Evolutionary conservation across 148 eudicot species (phyloP).

Genomic region (Cornus florida): DNA sequence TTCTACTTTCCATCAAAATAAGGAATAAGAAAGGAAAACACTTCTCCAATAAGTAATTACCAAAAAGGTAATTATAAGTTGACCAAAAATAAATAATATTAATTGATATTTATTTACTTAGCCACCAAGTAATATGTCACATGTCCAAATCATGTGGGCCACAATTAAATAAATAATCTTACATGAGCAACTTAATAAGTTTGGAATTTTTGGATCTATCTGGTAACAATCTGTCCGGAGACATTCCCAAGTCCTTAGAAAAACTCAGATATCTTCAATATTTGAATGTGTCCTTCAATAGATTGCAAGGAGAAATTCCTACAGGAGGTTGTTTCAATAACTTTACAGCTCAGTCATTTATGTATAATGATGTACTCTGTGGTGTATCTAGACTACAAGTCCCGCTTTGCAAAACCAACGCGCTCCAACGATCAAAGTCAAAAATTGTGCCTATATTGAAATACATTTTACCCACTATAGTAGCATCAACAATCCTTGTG

Average conservation of each 20-base stretch:
- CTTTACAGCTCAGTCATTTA: not conserved
- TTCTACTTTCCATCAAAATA: too few species aligned
- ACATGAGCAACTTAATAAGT: not conserved
- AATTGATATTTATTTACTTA: too few species aligned
- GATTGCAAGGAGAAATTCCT: not conserved
- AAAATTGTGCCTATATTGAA: slow-evolving; percentile 8
- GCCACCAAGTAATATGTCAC: too few species aligned
- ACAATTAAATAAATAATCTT: too few species aligned
- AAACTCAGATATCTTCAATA: not conserved
- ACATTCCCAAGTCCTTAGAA: slow-evolving; percentile 6
- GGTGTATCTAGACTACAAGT: not conserved
- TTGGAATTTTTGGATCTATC: slow-evolving; percentile 12
- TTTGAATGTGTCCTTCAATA: slow-evolving; percentile 5
- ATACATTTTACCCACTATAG: slow-evolving; percentile 14
- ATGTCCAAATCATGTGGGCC: too few species aligned
- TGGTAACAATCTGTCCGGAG: slow-evolving; percentile 4
- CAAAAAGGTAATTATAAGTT: too few species aligned
- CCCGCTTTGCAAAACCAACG: not conserved
- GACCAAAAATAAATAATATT: too few species aligned
- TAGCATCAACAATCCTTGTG: not conserved
- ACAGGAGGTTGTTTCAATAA: not conserved
- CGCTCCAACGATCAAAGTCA: not conserved
- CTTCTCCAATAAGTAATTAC: too few species aligned
- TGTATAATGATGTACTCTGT: not conserved
- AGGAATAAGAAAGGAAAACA: too few species aligned